Conservation (phyloP, 805 yeast genomes). For the Candida stauntonica region DNA sequence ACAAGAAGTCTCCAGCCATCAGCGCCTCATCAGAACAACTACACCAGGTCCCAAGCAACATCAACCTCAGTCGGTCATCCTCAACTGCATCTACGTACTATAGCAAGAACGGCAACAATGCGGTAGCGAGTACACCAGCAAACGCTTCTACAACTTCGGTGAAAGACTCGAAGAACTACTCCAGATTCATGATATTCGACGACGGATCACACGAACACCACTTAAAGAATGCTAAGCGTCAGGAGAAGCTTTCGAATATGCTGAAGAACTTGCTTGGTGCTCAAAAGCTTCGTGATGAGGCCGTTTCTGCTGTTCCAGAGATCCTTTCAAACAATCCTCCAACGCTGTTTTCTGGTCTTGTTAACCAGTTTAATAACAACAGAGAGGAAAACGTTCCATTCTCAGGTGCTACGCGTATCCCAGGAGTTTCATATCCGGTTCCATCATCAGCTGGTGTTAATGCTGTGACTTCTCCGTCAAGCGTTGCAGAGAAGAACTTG, state of each 20-base stretch:
- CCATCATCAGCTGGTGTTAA: constrained; percentile 1
- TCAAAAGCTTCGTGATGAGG: constrained; percentile 63
- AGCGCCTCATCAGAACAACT: constrained; percentile 7
- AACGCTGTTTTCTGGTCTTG: constrained; percentile 64
- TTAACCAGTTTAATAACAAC: constrained; percentile 50
- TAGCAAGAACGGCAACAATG: too few species aligned
- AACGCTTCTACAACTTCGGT: constrained; percentile 4
- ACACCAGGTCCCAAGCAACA: constrained; percentile 9
- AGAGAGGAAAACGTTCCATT: constrained; percentile 37
- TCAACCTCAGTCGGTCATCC: constrained; percentile 22
- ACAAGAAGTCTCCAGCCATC: constrained; percentile 12
- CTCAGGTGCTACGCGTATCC: constrained; percentile 32
- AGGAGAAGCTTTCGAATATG: constrained; percentile 72
- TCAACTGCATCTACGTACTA: constrained; percentile 19
- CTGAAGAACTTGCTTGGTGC: constrained; percentile 73
- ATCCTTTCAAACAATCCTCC: constrained; percentile 58
- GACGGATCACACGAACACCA: constrained; percentile 81
- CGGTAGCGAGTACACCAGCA: too few species aligned
- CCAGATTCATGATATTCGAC: constrained; percentile 51
- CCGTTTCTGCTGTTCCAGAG: constrained; percentile 70
- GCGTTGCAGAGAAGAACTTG: constrained; percentile 10
- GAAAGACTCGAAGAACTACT: constrained; percentile 11
- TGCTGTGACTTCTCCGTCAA: neutral
- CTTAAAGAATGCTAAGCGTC: constrained; percentile 69
- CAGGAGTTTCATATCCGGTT: constrained; percentile 8